Evolutionary conservation across 768 basidiomycete genomes (phyloP).

Genomic region (Austroboletus eburneus): DNA sequence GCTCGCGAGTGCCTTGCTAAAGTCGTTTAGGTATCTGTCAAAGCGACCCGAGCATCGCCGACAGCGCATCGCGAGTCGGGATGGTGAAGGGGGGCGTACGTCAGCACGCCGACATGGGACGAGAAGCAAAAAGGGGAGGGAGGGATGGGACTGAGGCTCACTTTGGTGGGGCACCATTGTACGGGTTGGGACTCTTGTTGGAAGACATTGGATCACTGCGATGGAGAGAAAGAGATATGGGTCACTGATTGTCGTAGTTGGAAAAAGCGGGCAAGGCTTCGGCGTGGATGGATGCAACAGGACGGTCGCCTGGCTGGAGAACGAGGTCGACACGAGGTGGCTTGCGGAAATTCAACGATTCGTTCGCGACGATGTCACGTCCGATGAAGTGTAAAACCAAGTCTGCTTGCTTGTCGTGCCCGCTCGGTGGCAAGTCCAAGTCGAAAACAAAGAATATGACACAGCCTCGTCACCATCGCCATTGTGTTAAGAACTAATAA

Average conservation of each 20-base stretch:
- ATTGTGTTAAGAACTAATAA: slow-evolving; percentile 8
- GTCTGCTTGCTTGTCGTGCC: not conserved
- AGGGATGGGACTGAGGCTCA: slow-evolving; percentile 16
- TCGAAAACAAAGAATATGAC: not conserved
- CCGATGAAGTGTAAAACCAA: too few relatives aligned
- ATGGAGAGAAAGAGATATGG: slow-evolving; percentile 4
- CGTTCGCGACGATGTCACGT: too few relatives aligned
- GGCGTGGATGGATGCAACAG: slow-evolving; percentile 9
- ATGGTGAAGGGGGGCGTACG: not conserved
- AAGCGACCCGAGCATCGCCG: not conserved
- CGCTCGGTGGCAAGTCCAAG: not conserved
- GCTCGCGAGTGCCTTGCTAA: slow-evolving; percentile 57
- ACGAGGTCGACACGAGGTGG: slow-evolving; percentile 23
- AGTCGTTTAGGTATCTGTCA: slow-evolving; percentile 52
- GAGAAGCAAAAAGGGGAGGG: not conserved
- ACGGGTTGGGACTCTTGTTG: slow-evolving; percentile 29
- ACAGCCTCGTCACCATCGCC: not conserved
- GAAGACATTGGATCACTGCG: slow-evolving; percentile 28
- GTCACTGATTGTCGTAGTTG: slow-evolving; percentile 3
- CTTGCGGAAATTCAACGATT: not conserved
- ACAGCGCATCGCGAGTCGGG: not conserved
- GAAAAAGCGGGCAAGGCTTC: not conserved
- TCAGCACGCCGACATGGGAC: slow-evolving; percentile 5
- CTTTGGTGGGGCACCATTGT: slow-evolving; percentile 33
- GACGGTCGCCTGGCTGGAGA: slow-evolving; percentile 4